Evolutionary conservation across 2,329 filamentous ascomycete species (phyloP), one percentile per base, ranked within the genome.

Genomic region (Lachnellula arida): DNA sequence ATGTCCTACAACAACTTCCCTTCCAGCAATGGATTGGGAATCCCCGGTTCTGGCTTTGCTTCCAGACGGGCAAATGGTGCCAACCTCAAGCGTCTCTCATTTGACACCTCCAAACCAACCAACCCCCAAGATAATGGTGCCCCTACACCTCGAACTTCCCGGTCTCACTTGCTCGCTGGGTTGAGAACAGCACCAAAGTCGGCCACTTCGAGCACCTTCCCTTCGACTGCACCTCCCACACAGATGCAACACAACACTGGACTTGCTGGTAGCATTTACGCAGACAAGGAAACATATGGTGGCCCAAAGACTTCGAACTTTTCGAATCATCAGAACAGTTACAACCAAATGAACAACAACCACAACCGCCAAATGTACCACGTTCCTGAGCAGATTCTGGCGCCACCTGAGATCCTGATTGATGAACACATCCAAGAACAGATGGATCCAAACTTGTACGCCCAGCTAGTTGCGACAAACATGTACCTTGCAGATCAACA

Each of bases 121-220:
- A 85, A 87, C 64, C 74, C 84, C 67, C 79, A 84, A 58, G 85
- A 88, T 62, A 86, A 86, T 55, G 81, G 84, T 55, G 80, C 84
- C 53, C 84, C 89, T 8, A 96, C 92, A 53, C 94, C 93, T 59
- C 88, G 93, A 68, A 97, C 93, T 53, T 96, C 91, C 74, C 90
- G 94, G 63, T 95, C 91, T 62, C 94, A 99, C 70, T 82, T 99
- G 62, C 85, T 99, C 68, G 93, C 93, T 59, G 93, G 93, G 55
- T 81, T 99, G 59, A 86, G 94, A 70, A 99, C 94, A 60, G 91
- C 92, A 50, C 94, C 94, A 39, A 97, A 96, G 79, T 92, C 88
- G 49, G 81, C 85, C 32, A 81, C 80, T n/a, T 83, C 86, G 19
- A 81, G 86, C 40, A 86, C 84, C 46, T 88, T 91, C 63, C 86